A percentile compares a stretch with the other conserved stretches of the same genome.
Evolutionary conservation across 2,329 filamentous ascomycete species (phyloP).

Genomic region (Purpureocillium takamizusanense): DNA sequence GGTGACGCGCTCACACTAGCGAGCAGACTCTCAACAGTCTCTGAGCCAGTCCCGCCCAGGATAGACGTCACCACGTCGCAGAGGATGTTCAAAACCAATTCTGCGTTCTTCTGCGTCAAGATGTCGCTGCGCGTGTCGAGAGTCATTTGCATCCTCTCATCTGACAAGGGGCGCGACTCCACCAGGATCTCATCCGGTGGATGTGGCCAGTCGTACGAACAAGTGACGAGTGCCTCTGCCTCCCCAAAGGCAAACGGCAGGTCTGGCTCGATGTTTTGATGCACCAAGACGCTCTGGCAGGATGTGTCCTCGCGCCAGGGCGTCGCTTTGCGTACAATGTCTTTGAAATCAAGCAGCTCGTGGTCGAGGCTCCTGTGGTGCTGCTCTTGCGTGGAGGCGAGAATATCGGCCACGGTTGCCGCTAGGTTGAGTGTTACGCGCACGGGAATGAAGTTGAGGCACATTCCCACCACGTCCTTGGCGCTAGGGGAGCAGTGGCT

Average conservation of each 20-base stretch:
- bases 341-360: constrained; percentile 14
- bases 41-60: background rate
- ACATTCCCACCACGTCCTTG: constrained; percentile 29
- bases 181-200: constrained; percentile 6
- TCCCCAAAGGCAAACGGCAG: constrained; percentile 33
- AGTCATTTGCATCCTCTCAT: constrained; percentile 3
- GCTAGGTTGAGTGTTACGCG: constrained; percentile 22
- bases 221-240: constrained; percentile 8
- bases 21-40: background rate
- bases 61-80: constrained; percentile 1
- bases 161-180: constrained; percentile 1
- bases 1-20: no score
- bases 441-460: constrained; percentile 31
- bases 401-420: constrained; percentile 26
- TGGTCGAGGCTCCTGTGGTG: constrained; percentile 20
- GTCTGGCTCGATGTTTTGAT: constrained; percentile 48
- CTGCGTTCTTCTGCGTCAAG: constrained; percentile 2
- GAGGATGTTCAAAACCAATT: background rate
- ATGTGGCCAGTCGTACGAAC: constrained; percentile 6
- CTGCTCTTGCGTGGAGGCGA: constrained; percentile 29
- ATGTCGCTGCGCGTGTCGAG: constrained; percentile 4
- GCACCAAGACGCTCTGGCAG: constrained; percentile 30
- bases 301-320: constrained; percentile 18
- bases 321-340: constrained; percentile 14
- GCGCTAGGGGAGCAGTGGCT: constrained; percentile 21